Conservation (phyloP, 2,329 filamentous ascomycete species). For the Ambrosiella beaveri region DNA sequence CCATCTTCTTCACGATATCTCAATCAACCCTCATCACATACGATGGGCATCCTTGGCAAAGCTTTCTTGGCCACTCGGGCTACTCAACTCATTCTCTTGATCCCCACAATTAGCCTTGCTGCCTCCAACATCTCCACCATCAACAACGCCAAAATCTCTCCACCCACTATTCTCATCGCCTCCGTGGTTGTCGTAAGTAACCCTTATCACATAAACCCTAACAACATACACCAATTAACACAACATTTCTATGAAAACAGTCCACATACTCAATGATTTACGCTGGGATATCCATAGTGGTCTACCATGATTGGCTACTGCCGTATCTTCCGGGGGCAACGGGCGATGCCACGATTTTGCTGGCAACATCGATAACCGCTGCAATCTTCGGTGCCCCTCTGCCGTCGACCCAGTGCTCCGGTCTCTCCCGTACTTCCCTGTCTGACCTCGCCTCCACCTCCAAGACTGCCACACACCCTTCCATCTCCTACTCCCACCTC, state of each 20-base stretch:
- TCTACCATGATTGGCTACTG: slow-evolving; percentile 60
- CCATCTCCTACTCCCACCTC: slow-evolving; percentile 8
- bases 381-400: slow-evolving; percentile 66
- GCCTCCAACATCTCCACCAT: slow-evolving; percentile 71
- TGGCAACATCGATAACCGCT: slow-evolving; percentile 62
- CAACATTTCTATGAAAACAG: slow-evolving; percentile 27
- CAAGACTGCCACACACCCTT: slow-evolving; percentile 21
- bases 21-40: not conserved
- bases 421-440: slow-evolving; percentile 23
- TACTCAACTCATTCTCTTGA: slow-evolving; percentile 53
- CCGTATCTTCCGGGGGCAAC: slow-evolving; percentile 52
- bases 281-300: slow-evolving; percentile 61
- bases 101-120: slow-evolving; percentile 62
- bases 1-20: not conserved
- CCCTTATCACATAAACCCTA: not conserved
- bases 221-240: not conserved
- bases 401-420: slow-evolving; percentile 55
- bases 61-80: slow-evolving; percentile 60
- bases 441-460: not conserved
- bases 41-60: slow-evolving; percentile 54
- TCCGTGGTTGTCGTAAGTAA: slow-evolving; percentile 63
- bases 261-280: slow-evolving; percentile 66
- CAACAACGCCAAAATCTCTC: slow-evolving; percentile 43
- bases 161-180: slow-evolving; percentile 57
- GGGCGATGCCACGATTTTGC: slow-evolving; percentile 51